Conservation (phyloP, 106 monocot species). For the Platanthera guangdongensis region DNA sequence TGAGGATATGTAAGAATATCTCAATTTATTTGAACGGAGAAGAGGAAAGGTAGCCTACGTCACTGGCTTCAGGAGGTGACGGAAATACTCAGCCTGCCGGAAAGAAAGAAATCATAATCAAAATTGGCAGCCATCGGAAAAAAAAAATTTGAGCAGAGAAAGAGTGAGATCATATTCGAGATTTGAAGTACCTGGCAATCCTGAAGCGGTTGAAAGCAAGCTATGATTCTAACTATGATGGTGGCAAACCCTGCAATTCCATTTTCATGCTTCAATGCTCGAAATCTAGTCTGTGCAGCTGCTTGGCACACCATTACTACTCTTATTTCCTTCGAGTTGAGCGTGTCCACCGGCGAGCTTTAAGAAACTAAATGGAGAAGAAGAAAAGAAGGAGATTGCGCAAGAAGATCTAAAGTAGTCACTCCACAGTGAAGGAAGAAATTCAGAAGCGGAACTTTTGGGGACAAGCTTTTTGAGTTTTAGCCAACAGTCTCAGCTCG, state of each 20-base stretch:
- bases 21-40: constrained; percentile 10
- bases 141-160: too few relatives aligned
- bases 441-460: not conserved
- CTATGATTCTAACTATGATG: constrained; percentile 72
- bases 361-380: not conserved
- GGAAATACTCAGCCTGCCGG: constrained; percentile 85
- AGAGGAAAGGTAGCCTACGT: constrained; percentile 46
- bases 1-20: not conserved
- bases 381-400: not conserved
- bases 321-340: constrained; percentile 14
- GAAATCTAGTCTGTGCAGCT: constrained; percentile 74
- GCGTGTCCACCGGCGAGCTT: not conserved
- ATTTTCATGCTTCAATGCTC: constrained; percentile 81
- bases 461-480: not conserved
- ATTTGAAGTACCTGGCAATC: constrained; percentile 65
- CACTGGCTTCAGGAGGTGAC: constrained; percentile 85
- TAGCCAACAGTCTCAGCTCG: not conserved
- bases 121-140: not conserved
- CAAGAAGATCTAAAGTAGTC: not conserved
- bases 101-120: not conserved
- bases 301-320: constrained; percentile 90
- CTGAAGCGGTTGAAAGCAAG: constrained; percentile 72
- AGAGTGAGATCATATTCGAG: too few relatives aligned
- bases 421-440: not conserved
- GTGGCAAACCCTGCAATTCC: constrained; percentile 57